Percentiles rank a stretch among this genome's conserved stretches.
Conservation (phyloP, 306 rosid species). For the Prunus mongolica region DNA sequence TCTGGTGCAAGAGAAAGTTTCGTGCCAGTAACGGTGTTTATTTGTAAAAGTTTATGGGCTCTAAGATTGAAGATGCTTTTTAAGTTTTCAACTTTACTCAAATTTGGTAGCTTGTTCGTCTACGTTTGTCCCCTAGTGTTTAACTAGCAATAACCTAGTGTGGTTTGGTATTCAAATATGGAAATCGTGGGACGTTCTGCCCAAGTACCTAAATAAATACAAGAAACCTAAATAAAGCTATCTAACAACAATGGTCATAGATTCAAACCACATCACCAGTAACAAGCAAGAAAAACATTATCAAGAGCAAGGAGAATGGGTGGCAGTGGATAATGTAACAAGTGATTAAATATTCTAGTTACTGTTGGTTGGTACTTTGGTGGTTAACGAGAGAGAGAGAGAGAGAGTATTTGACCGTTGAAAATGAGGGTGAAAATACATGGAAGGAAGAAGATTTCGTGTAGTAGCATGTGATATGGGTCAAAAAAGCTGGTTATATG, state of each 20-base stretch:
- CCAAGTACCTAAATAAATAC: background rate
- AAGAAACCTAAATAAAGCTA: background rate
- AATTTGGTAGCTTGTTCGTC: slow-evolving; percentile 2
- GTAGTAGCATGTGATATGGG: slow-evolving; percentile 25
- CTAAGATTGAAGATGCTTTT: background rate
- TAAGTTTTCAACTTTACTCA: background rate
- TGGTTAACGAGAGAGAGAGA: background rate
- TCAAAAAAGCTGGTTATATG: slow-evolving; percentile 28
- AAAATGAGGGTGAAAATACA: background rate
- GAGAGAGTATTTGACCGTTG: background rate
- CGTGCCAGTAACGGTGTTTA: slow-evolving; percentile 23
- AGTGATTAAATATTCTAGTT: background rate
- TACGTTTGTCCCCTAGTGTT: background rate
- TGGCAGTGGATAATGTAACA: background rate
- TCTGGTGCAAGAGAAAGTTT: background rate
- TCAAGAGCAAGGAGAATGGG: background rate
- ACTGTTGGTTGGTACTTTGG: background rate
- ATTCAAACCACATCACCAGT: background rate
- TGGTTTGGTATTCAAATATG: background rate
- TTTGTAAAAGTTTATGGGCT: slow-evolving; percentile 14
- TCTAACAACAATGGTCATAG: background rate
- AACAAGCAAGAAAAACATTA: background rate
- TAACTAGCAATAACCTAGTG: background rate
- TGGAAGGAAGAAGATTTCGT: background rate
- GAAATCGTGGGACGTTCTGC: background rate